Conservation (phyloP, 2,329 filamentous ascomycete genomes). For the Exophiala sp. region DNA sequence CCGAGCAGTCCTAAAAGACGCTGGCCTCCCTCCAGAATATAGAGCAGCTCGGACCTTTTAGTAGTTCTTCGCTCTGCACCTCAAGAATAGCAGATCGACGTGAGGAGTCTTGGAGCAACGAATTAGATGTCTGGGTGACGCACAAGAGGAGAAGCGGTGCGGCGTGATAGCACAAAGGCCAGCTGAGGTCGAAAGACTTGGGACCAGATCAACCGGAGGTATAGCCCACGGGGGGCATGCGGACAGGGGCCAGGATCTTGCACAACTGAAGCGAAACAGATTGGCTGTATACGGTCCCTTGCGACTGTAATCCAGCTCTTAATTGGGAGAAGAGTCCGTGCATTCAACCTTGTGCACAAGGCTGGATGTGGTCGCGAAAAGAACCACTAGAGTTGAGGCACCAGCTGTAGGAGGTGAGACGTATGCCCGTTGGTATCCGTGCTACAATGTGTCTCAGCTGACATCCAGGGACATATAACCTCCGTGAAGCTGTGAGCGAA, state of each 20-base stretch:
- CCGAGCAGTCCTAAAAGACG: slow-evolving; percentile 29
- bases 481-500: neutral
- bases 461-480: neutral
- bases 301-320: neutral
- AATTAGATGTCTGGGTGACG: neutral
- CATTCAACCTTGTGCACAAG: neutral
- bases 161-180: neutral
- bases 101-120: neutral
- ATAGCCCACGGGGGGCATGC: neutral
- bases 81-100: neutral
- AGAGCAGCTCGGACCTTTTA: slow-evolving; percentile 4
- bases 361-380: neutral
- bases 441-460: neutral
- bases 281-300: neutral
- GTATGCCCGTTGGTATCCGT: neutral
- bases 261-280: neutral
- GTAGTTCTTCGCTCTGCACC: slow-evolving; percentile 1
- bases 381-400: neutral
- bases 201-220: neutral
- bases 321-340: neutral
- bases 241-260: neutral
- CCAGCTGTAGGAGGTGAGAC: neutral
- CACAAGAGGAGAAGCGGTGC: neutral
- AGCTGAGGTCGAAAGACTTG: neutral
- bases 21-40: slow-evolving; percentile 17